These are phyloP conservation scores for Acacia confusa DNA, from an alignment of 306 rosid species.

Conservation along the genomic window DNA sequence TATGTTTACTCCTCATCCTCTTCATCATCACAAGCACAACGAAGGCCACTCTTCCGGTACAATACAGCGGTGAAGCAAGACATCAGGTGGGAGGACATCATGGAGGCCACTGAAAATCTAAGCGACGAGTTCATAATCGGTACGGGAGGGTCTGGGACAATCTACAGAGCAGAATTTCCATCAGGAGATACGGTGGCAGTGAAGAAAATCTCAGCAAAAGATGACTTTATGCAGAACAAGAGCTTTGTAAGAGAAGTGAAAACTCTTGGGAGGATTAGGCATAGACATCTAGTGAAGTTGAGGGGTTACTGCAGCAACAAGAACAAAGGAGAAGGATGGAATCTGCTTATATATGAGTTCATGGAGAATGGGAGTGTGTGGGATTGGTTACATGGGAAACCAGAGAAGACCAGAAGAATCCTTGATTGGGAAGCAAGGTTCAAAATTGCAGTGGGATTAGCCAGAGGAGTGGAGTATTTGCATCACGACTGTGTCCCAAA, in stretches of 20 bases:
- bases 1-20: constrained; percentile 68
- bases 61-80: constrained; percentile 59
- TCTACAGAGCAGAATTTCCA: constrained; percentile 79
- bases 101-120: constrained; percentile 80
- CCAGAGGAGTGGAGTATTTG: constrained; percentile 86
- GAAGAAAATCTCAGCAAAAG: constrained; percentile 78
- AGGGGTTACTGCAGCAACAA: constrained; percentile 78
- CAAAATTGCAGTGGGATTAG: constrained; percentile 76
- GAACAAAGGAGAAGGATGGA: constrained; percentile 62
- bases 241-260: constrained; percentile 82
- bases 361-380: constrained; percentile 94
- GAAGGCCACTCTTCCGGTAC: constrained; percentile 64
- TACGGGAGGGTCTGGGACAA: constrained; percentile 88
- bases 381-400: constrained; percentile 86
- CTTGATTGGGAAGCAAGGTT: constrained; percentile 90
- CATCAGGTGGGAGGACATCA: constrained; percentile 81
- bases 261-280: constrained; percentile 90
- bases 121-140: constrained; percentile 81
- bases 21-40: constrained; percentile 70
- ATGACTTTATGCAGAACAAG: constrained; percentile 66
- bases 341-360: constrained; percentile 78
- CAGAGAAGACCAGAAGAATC: constrained; percentile 47
- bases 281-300: constrained; percentile 86
- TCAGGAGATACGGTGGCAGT: constrained; percentile 79
- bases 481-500: constrained; percentile 91